Evolutionary conservation across 2,329 filamentous ascomycete genomes (phyloP).

Genomic region (Raffaelea deltoideospora): DNA sequence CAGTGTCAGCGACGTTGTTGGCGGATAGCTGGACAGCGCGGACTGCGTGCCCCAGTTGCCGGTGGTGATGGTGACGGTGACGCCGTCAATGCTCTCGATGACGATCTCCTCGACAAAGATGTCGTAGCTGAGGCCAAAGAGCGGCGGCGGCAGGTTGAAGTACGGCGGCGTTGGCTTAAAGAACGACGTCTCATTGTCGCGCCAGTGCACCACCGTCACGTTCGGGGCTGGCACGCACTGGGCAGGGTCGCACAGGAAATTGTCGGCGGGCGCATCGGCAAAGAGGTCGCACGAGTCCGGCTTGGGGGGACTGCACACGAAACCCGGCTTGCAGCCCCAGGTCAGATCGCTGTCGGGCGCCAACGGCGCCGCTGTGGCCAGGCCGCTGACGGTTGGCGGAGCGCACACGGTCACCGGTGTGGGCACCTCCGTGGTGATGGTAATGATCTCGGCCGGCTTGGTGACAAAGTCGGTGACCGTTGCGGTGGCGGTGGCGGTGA

Average conservation of each 20-base stretch:
- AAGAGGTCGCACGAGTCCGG: slow-evolving; percentile 35
- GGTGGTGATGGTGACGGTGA: slow-evolving; percentile 27
- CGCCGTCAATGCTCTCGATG: slow-evolving; percentile 18
- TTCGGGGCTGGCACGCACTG: slow-evolving; percentile 29
- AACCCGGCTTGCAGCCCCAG: slow-evolving; percentile 38
- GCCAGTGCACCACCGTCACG: slow-evolving; percentile 24
- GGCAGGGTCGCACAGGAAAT: slow-evolving; percentile 29
- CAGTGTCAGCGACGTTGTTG: slow-evolving; percentile 3
- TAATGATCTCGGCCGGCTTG: slow-evolving; percentile 6
- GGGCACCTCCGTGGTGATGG: slow-evolving; percentile 18
- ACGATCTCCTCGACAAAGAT: slow-evolving; percentile 37
- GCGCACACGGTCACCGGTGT: slow-evolving; percentile 24
- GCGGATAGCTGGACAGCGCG: slow-evolving; percentile 25
- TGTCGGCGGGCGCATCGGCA: slow-evolving; percentile 26
- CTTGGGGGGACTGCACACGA: slow-evolving; percentile 35
- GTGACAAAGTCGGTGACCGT: slow-evolving; percentile 6
- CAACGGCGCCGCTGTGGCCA: slow-evolving; percentile 11
- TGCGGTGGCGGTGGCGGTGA: slow-evolving; percentile 1
- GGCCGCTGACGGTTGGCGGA: slow-evolving; percentile 20
- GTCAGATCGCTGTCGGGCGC: slow-evolving; percentile 25
- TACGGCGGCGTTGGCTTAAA: slow-evolving; percentile 40
- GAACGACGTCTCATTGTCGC: slow-evolving; percentile 27
- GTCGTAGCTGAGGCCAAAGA: slow-evolving; percentile 47
- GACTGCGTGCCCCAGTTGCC: slow-evolving; percentile 41
- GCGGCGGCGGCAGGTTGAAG: slow-evolving; percentile 47